phyloP scores from a whole-genome alignment of 441 rosid genomes.

The Erodium trifolium region DNA sequence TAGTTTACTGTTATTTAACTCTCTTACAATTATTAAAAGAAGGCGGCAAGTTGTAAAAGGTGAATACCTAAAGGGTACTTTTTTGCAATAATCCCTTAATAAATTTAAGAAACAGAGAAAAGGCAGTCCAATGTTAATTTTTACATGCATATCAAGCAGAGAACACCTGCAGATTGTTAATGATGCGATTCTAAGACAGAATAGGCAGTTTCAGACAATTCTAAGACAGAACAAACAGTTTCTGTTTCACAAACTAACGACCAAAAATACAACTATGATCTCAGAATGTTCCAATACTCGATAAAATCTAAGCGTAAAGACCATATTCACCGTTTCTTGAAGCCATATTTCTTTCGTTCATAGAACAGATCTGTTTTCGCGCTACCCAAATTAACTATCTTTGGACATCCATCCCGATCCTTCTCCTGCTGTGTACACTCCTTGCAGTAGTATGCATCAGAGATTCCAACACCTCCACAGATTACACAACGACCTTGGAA shows the following conservation, averaged over 20 bases:
- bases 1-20: too few species aligned
- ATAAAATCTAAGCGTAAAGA: too few species aligned
- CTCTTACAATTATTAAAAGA: too few species aligned
- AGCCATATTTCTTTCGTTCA: constrained; percentile 79
- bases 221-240: too few species aligned
- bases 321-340: constrained; percentile 34
- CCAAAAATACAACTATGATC: too few species aligned
- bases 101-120: too few species aligned
- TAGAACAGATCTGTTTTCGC: constrained; percentile 79
- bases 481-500: constrained; percentile 86
- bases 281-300: background rate
- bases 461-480: constrained; percentile 87
- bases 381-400: constrained; percentile 78
- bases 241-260: background rate
- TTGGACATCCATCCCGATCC: constrained; percentile 83
- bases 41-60: too few species aligned
- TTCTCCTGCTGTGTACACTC: constrained; percentile 89
- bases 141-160: background rate
- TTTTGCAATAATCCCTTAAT: too few species aligned
- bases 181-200: background rate
- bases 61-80: too few species aligned
- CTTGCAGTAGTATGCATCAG: constrained; percentile 81
- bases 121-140: too few species aligned
- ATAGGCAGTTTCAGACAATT: too few species aligned
- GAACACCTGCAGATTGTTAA: background rate